Base-by-base conservation (phyloP, 805 yeast genomes). In the Tetrapisispora iriomotensis region DNA sequence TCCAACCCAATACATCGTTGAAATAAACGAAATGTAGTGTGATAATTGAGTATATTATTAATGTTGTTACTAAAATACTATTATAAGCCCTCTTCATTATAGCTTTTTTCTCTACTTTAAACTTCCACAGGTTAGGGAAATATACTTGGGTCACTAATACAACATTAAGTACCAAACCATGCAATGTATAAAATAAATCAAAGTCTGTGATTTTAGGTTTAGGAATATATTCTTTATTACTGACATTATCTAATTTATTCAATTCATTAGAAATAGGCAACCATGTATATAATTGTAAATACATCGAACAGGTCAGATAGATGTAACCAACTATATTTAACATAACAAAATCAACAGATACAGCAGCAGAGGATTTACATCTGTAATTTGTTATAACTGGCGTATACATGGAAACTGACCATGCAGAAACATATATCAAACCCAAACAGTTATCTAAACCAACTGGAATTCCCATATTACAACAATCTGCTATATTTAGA, bases 381-480 rank as follows among this genome's bases (percentile, higher is more conserved):
- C 46, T 53, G 46, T 61, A 62, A 43, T 71, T 71, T 8, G 70
- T 54, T 7, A 62, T 29, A 6, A 74, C 38, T 2, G 74, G 69
- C 4, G 78, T 75, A 44, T 74, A 74, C 53, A 68, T 69, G 2
- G 78, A 70, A 1, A 71, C 39, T 13, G 76, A 58, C 72, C 72
- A 67, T 36, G 66, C 64, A 4, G 54, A 25, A 2, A 66, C 69
- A 45, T 66, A 66, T 0, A 60, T 44, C n/a, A 58, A 45, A 3
- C 71, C 71, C 7, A 65, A 42, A 2, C 54, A 8, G 10, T 50
- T 44, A 29, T 54, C 58, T 18, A 45, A 17, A 7, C n/a, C n/a
- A n/a, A n/a, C n/a, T n/a, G n/a, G n/a, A n/a, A n/a, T n/a, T n/a
- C n/a, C n/a, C n/a, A n/a, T n/a, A n/a, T n/a, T n/a, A n/a, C n/a